Conservation (phyloP, 495 filamentous ascomycete species). For the Cryomyces antarcticus region DNA sequence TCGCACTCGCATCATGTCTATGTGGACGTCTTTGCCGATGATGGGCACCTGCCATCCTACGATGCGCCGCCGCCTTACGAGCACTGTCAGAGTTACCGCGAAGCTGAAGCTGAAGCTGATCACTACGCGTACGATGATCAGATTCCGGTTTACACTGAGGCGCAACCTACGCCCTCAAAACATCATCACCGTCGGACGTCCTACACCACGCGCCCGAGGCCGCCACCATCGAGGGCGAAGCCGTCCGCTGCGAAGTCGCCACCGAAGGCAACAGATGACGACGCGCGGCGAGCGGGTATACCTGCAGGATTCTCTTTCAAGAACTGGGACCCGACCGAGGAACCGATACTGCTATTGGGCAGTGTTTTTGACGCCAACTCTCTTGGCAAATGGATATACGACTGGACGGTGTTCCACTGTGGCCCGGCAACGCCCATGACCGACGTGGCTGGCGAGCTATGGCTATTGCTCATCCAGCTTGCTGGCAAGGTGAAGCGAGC, state of each 20-base stretch:
- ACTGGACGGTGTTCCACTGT: constrained; percentile 93
- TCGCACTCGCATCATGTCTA: constrained; percentile 16
- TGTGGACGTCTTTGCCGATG: constrained; percentile 10
- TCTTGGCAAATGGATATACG: constrained; percentile 97
- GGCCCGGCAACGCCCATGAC: constrained; percentile 71
- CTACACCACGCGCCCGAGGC: constrained; percentile 14
- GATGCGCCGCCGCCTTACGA: constrained; percentile 21
- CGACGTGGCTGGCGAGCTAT: constrained; percentile 84
- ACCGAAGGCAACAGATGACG: constrained; percentile 63
- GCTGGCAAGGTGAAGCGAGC: constrained; percentile 88
- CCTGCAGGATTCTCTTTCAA: constrained; percentile 86
- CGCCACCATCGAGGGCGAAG: constrained; percentile 10
- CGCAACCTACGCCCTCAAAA: constrained; percentile 8
- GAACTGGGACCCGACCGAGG: constrained; percentile 94
- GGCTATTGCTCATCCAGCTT: constrained; percentile 89
- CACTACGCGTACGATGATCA: constrained; percentile 15
- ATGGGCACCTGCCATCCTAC: constrained; percentile 2
- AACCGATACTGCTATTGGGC: constrained; percentile 80
- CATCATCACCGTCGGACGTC: background rate
- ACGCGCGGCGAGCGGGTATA: constrained; percentile 63
- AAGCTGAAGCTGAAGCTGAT: constrained; percentile 14
- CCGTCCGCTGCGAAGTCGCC: constrained; percentile 15
- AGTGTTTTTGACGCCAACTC: constrained; percentile 97
- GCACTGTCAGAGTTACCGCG: constrained; percentile 12
- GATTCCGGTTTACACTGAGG: constrained; percentile 19